phyloP scores from a whole-genome alignment of 2,329 filamentous ascomycete genomes.

The Pyrenophora tritici-repentis region DNA sequence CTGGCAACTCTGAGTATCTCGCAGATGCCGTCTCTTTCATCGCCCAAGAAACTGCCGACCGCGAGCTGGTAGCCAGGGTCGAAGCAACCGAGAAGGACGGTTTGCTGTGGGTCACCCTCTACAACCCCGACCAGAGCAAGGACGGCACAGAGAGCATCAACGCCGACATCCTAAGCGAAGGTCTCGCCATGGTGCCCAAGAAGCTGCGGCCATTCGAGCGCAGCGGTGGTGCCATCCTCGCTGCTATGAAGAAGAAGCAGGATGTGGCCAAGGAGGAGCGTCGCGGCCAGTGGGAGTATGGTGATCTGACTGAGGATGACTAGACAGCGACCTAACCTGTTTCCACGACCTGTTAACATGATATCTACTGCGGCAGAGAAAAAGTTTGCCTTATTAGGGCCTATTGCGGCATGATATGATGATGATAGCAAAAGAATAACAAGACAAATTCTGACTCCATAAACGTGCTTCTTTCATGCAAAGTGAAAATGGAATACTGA shows the following conservation, averaged over 20 bases:
- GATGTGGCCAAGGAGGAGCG: conserved; percentile 77
- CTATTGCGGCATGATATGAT: too few relatives aligned
- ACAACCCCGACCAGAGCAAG: conserved; percentile 70
- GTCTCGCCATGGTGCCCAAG: conserved; percentile 85
- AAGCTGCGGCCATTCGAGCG: conserved; percentile 94
- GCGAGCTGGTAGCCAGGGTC: conserved; percentile 85
- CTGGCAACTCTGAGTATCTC: conserved; percentile 76
- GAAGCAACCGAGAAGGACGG: conserved; percentile 84
- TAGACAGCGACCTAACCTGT: conserved; percentile 9
- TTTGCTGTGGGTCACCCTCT: conserved; percentile 82
- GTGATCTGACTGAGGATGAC: conserved; percentile 77
- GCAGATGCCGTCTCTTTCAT: conserved; percentile 78
- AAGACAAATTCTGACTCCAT: too few relatives aligned
- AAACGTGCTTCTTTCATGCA: too few relatives aligned
- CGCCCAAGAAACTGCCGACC: conserved; percentile 72
- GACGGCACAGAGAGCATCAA: conserved; percentile 81
- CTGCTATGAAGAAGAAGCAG: conserved; percentile 74
- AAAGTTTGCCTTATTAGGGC: background rate
- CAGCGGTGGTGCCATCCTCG: conserved; percentile 71
- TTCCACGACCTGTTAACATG: background rate
- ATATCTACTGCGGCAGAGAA: background rate
- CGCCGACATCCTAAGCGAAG: conserved; percentile 80
- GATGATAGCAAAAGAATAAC: too few relatives aligned
- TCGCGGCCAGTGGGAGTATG: conserved; percentile 97
- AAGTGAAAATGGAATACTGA: too few relatives aligned